Conservation (phyloP, 805 yeast species). For the Pichia phayaonensis region DNA sequence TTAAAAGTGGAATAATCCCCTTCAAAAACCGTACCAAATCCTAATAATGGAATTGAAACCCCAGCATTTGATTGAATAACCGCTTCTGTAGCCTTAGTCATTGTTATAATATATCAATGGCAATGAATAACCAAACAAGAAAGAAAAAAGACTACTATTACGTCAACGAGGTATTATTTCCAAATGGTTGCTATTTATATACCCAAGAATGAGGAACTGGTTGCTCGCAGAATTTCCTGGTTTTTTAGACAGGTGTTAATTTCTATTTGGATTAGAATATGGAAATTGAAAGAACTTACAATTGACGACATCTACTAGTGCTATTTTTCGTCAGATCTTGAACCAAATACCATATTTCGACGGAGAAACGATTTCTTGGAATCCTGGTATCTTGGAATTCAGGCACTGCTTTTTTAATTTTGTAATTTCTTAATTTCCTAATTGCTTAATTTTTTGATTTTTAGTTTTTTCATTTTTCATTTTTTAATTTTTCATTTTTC, state of each 20-base stretch:
- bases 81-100: conserved; percentile 1
- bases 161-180: not conserved
- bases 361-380: too few species aligned
- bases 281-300: too few species aligned
- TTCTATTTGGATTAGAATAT: too few species aligned
- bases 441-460: too few species aligned
- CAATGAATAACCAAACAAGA: not conserved
- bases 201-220: not conserved
- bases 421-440: too few species aligned
- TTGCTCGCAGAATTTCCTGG: not conserved
- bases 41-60: conserved; percentile 53
- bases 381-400: too few species aligned
- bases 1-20: conserved; percentile 11
- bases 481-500: not conserved
- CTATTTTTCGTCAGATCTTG: too few species aligned
- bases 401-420: not conserved
- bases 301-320: too few species aligned
- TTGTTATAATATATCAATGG: not conserved
- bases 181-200: not conserved
- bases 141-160: not conserved
- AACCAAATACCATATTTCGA: too few species aligned
- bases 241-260: too few species aligned
- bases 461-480: not conserved
- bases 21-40: conserved; percentile 52
- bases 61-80: conserved; percentile 52